A percentile compares a stretch with the other conserved stretches of the same genome.
Conservation (phyloP, 345 rosid species). For the Orychophragmus violaceus region DNA sequence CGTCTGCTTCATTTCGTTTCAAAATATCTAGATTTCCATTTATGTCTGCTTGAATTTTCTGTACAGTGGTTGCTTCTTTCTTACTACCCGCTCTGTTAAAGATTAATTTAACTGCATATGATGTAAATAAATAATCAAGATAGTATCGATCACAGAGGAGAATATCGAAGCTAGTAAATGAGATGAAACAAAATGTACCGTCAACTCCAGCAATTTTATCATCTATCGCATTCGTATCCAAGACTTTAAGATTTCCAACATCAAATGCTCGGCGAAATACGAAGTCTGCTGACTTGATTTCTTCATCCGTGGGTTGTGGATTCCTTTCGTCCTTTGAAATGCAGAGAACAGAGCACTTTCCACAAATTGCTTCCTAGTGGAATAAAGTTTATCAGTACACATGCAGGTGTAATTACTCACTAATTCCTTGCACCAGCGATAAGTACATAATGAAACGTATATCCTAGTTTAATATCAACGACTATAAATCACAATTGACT, state of each 20-base stretch:
- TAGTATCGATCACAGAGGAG: conserved; percentile 12
- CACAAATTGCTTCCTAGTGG: conserved; percentile 74
- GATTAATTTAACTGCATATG: conserved; percentile 56
- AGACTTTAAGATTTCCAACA: conserved; percentile 41
- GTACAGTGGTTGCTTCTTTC: conserved; percentile 22
- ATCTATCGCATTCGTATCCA: conserved; percentile 51
- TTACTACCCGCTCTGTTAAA: conserved; percentile 42
- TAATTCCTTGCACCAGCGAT: background rate
- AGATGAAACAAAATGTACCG: conserved; percentile 38
- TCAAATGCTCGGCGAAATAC: conserved; percentile 69
- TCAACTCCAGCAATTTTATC: conserved; percentile 61
- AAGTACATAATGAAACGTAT: background rate
- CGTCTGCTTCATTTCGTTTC: conserved; percentile 10
- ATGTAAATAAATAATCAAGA: conserved; percentile 3
- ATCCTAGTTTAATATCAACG: too few relatives aligned
- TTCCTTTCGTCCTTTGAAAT: conserved; percentile 69
- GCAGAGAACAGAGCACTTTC: conserved; percentile 88
- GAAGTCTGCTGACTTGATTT: conserved; percentile 51
- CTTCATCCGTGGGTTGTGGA: conserved; percentile 51
- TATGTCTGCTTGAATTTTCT: conserved; percentile 20
- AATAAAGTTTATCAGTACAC: conserved; percentile 10
- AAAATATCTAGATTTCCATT: conserved; percentile 6
- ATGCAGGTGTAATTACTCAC: conserved; percentile 2
- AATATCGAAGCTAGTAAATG: background rate
- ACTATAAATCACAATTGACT: too few relatives aligned